Evolutionary conservation across 1,284 basidiomycete genomes (phyloP), one percentile per base, ranked within the genome.

Genomic region (Puccinia coronata): DNA sequence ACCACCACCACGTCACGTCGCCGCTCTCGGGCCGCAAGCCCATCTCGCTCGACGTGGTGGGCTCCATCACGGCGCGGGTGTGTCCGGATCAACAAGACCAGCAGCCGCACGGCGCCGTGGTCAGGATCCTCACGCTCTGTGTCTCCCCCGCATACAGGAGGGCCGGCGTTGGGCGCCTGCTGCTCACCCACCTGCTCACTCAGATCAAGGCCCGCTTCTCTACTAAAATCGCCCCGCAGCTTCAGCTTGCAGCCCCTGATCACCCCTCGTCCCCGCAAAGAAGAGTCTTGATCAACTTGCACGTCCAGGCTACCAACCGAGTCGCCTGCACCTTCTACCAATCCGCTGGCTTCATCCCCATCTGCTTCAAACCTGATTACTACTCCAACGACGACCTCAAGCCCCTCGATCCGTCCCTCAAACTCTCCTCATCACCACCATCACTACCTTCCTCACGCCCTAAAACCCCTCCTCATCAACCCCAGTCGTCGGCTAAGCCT

Each of bases 31-130:
- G 75, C 11, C 55, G 47, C 5, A 78, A 78, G 49, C 75, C 61
- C 18, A 78, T 78, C 47, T 78, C 75, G 16, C 25, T 78, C 6
- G 75, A 78, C 41, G 39, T 78, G 39, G 63, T 78, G 4, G 75
- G 75, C 16, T 20, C 28, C 39, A 78, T 78, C 39, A 69, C 75
- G 25, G 61, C 75, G 20, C 43, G 49, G 9, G 2, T 49, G 3
- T 2, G 16, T 18, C 14, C 31, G 51, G 31, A 31, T 25, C 36
- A 25, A n/a, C n/a, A n/a, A n/a, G 18, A 28, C 59, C 28, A n/a
- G n/a, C n/a, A n/a, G n/a, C 8, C 49, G n/a, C n/a, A 55, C 16
- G 43, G 25, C 0, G 20, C 41, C 11, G 36, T n/a, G n/a, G 39
- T 78, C 1, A n/a, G 61, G 1, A 78, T 78, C 34, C 49, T 67